A percentile compares a stretch with the other conserved stretches of the same genome.
Evolutionary conservation across 768 basidiomycete genomes (phyloP).

Genomic region (Collybia sordida): DNA sequence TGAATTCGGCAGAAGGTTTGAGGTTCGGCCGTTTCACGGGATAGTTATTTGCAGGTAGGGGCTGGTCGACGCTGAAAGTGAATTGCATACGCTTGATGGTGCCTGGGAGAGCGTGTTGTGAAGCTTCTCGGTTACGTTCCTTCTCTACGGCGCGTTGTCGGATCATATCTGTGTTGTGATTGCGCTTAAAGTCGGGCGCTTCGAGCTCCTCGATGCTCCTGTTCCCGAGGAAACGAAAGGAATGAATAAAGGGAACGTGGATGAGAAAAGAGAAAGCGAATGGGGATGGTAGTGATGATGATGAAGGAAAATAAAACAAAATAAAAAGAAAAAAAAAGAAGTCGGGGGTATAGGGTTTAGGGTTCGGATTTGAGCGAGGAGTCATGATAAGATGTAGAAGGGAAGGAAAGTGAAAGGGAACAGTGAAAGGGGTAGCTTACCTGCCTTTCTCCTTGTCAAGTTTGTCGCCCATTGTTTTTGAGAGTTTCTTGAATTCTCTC

Average conservation of each 20-base stretch:
- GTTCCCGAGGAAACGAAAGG: too few relatives aligned
- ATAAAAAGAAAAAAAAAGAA: constrained; percentile 10
- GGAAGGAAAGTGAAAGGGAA: not conserved
- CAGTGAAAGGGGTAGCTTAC: constrained; percentile 47
- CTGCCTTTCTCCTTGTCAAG: constrained; percentile 91
- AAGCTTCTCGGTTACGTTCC: constrained; percentile 75
- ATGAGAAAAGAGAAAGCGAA: too few relatives aligned
- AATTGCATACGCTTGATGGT: constrained; percentile 89
- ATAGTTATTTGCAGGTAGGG: constrained; percentile 43
- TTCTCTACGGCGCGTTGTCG: constrained; percentile 79
- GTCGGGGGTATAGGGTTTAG: constrained; percentile 28
- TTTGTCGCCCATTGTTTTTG: constrained; percentile 88
- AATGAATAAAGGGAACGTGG: too few relatives aligned
- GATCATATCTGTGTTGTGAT: constrained; percentile 77
- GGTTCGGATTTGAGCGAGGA: too few relatives aligned
- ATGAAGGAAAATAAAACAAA: not conserved
- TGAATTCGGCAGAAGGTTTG: constrained; percentile 66
- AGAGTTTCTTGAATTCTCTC: constrained; percentile 88
- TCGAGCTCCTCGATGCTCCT: constrained; percentile 86
- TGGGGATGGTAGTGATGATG: too few relatives aligned
- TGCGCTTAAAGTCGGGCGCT: constrained; percentile 80
- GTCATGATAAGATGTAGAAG: too few relatives aligned
- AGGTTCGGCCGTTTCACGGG: constrained; percentile 65
- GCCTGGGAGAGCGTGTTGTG: constrained; percentile 60
- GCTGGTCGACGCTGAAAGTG: constrained; percentile 83